A percentile compares a stretch with the other conserved stretches of the same genome.
These are phyloP conservation scores for Chalciporus piperatoides DNA, from an alignment of 1,284 basidiomycete species.

Conservation along the genomic window DNA sequence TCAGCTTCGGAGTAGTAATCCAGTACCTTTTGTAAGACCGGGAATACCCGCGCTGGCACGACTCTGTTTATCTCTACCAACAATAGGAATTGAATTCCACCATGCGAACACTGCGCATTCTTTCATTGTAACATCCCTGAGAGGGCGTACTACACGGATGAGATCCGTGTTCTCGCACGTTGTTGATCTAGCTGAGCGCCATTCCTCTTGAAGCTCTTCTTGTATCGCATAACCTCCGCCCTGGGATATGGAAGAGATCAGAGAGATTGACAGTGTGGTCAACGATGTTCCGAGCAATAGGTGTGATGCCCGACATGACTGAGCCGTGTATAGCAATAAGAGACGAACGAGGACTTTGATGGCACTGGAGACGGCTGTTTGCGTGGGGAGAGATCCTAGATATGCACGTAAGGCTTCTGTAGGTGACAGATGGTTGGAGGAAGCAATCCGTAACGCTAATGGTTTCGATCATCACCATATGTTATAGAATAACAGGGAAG, in stretches of 20 bases:
- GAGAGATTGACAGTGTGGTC: constrained; percentile 73
- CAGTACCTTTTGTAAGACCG: constrained; percentile 67
- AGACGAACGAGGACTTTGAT: constrained; percentile 64
- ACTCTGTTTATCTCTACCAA: constrained; percentile 49
- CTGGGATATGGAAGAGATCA: constrained; percentile 73
- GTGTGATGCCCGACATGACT: constrained; percentile 61
- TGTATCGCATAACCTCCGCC: constrained; percentile 78
- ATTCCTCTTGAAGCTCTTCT: constrained; percentile 70
- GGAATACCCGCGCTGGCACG: constrained; percentile 61
- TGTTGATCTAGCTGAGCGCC: constrained; percentile 34
- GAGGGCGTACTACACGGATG: constrained; percentile 64
- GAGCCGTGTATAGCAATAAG: constrained; percentile 67
- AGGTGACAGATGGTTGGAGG: constrained; percentile 33
- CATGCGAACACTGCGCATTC: constrained; percentile 78
- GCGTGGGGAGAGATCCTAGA: constrained; percentile 70
- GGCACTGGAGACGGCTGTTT: constrained; percentile 66
- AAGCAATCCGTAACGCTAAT: constrained; percentile 30
- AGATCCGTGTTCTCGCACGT: not conserved
- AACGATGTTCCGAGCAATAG: constrained; percentile 79
- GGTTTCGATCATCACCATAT: constrained; percentile 16
- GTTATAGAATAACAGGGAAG: not conserved
- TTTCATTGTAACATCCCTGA: constrained; percentile 76
- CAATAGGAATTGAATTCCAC: constrained; percentile 56
- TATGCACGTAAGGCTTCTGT: constrained; percentile 52
- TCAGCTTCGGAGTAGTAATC: not conserved